Percentiles rank a stretch among this genome's conserved stretches.
Evolutionary conservation across 2,329 filamentous ascomycete genomes (phyloP).

Genomic region (Colletotrichum eleusines): DNA sequence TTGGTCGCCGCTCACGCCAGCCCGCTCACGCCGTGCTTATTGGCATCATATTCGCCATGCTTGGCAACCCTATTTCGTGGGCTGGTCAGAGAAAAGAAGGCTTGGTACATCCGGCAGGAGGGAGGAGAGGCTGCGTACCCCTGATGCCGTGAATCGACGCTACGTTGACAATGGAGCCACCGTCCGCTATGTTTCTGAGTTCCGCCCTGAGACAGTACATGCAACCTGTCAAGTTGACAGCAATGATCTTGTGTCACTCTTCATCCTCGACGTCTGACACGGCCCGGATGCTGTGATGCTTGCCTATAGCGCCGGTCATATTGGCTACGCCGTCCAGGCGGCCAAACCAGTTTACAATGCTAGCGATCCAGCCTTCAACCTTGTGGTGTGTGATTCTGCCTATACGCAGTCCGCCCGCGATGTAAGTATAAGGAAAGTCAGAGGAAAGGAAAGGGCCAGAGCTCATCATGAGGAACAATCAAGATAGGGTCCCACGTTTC

Average conservation of each 20-base stretch:
- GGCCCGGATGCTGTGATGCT: conserved; percentile 53
- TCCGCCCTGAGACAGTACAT: conserved; percentile 64
- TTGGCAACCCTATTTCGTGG: conserved; percentile 48
- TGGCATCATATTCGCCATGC: conserved; percentile 54
- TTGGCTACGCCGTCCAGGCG: conserved; percentile 68
- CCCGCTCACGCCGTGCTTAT: conserved; percentile 55
- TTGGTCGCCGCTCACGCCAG: conserved; percentile 54
- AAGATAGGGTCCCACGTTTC: conserved; percentile 21
- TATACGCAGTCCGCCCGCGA: background rate
- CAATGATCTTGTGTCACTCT: conserved; percentile 62
- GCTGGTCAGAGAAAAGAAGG: conserved; percentile 21
- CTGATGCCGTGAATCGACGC: conserved; percentile 63
- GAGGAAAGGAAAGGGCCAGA: background rate
- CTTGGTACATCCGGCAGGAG: background rate
- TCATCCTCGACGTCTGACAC: conserved; percentile 58
- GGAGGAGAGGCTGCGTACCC: conserved; percentile 42
- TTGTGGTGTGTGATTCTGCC: no score
- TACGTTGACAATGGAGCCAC: conserved; percentile 71
- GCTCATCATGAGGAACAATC: conserved; percentile 9
- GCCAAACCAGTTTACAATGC: conserved; percentile 61
- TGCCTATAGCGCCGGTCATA: conserved; percentile 64
- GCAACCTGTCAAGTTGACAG: conserved; percentile 62
- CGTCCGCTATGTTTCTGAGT: conserved; percentile 58
- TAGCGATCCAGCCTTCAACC: conserved; percentile 64
- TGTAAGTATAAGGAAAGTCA: background rate